Evolutionary conservation across 2,329 filamentous ascomycete genomes (phyloP).

Genomic region (Fusarium sp.): DNA sequence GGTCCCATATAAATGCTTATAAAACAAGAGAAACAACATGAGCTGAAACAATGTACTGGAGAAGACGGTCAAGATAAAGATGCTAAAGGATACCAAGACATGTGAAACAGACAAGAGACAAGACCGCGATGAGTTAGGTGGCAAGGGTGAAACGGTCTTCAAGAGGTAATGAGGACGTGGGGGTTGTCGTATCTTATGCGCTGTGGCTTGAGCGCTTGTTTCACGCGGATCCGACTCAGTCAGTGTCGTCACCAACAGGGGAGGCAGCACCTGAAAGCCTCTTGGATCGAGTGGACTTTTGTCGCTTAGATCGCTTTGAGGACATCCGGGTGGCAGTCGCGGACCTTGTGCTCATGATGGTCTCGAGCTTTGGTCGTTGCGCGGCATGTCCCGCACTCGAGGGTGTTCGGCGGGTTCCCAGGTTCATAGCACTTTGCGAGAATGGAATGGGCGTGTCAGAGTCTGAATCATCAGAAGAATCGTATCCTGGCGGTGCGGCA

Average conservation of each 20-base stretch:
- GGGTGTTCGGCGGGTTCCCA: conserved; percentile 35
- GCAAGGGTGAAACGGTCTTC: conserved; percentile 15
- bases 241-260: conserved; percentile 50
- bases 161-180: conserved; percentile 12
- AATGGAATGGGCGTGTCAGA: conserved; percentile 36
- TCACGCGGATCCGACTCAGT: conserved; percentile 35
- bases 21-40: conserved; percentile 22
- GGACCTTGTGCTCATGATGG: conserved; percentile 55
- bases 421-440: conserved; percentile 35
- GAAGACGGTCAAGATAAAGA: conserved; percentile 13
- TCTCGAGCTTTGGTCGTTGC: conserved; percentile 56
- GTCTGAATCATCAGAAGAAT: conserved; percentile 48
- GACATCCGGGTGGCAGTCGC: conserved; percentile 40
- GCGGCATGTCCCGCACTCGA: conserved; percentile 46
- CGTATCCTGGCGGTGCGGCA: conserved; percentile 42
- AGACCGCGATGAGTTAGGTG: conserved; percentile 2
- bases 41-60: conserved; percentile 25
- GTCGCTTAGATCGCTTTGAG: conserved; percentile 43
- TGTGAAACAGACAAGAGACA: conserved; percentile 11
- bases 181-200: conserved; percentile 11
- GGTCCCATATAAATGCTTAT: conserved; percentile 38
- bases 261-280: conserved; percentile 45
- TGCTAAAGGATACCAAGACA: conserved; percentile 5
- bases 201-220: conserved; percentile 19
- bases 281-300: conserved; percentile 43